Evolutionary conservation across 2,329 filamentous ascomycete genomes (phyloP), one percentile per base, ranked within the genome.

Genomic region (Cercospora sp.): DNA sequence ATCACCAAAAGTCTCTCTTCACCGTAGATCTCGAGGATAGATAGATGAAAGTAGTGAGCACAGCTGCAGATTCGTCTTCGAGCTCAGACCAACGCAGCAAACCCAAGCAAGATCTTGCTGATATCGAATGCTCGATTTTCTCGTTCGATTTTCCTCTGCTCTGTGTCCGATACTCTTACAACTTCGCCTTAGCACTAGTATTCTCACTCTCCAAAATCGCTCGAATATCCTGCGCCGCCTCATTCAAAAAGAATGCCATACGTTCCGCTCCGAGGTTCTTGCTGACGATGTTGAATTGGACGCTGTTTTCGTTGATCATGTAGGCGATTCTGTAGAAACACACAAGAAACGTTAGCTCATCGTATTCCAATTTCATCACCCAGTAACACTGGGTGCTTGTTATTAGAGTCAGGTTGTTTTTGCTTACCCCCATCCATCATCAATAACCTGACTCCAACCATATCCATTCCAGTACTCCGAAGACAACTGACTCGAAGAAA

Each of bases 251-350:
- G 85, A 94, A 92, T 81, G 92, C 95, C 94, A 99, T 97, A 74
- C 91, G 90, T 76, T 95, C 89, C 77, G 91, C 92, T 55, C 94
- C 95, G 60, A 97, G 84, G 66, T 91, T 89, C 87, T 98, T 99
- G 79, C 91, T 95, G 72, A 96, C 94, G 73, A 99, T 89, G 83
- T 99, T 99, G 85, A 99, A 98, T 87, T 98, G 95, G 72, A 99
- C 87, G 80, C 93, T 96, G 81, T 97, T 96, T 86, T 98, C 94
- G 79, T 99, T 99, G 80, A 99, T 98, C 95, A 99, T 99, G 80
- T 99, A 99, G 45, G 95, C 95, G 78, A 99, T 96, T 51, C 78
- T 80, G 72, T 59, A 61, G 9, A 9, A 45, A 48, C 16, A 51
- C 42, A 48, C 42, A 23, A 10, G n/a, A 39, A 31, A 18, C 10